Percentiles rank a stretch among this genome's conserved stretches.
Evolutionary conservation across 1,284 basidiomycete genomes (phyloP).

Genomic region (Coniferiporia weirii): DNA sequence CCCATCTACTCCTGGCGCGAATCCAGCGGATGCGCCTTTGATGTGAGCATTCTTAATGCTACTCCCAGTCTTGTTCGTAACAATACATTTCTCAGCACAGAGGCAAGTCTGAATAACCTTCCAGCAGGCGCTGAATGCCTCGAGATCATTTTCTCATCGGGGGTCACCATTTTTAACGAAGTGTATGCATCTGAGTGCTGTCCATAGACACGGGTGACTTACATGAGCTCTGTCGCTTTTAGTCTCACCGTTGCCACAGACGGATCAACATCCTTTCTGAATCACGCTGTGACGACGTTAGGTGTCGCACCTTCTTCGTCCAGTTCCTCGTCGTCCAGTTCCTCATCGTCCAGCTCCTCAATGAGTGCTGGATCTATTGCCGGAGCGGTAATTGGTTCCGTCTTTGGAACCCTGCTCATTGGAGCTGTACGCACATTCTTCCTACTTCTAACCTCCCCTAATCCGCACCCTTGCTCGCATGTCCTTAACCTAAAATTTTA

Average conservation of each 20-base stretch:
- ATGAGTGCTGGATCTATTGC: slow-evolving; percentile 9
- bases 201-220: background rate
- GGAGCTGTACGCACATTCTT: slow-evolving; percentile 5
- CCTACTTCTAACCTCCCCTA: background rate
- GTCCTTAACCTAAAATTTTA: too few relatives aligned
- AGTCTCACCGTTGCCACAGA: slow-evolving; percentile 12
- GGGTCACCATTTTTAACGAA: background rate
- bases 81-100: background rate
- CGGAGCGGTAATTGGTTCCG: slow-evolving; percentile 16
- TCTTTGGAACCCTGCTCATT: slow-evolving; percentile 10
- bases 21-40: background rate
- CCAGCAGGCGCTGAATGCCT: slow-evolving; percentile 14
- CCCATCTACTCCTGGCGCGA: slow-evolving; percentile 3
- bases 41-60: background rate
- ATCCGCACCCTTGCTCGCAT: background rate
- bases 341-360: background rate
- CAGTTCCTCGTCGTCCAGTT: too few relatives aligned
- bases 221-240: background rate
- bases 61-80: background rate
- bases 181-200: background rate
- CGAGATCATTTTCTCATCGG: slow-evolving; percentile 10
- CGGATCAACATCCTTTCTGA: background rate
- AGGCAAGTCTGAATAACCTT: background rate
- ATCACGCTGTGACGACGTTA: background rate
- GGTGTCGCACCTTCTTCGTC: background rate